Percentiles rank a stretch among this genome's conserved stretches.
These are phyloP conservation scores for Zygosaccharomyces sapae DNA, from an alignment of 1,139 yeast genomes.

Conservation along the genomic window DNA sequence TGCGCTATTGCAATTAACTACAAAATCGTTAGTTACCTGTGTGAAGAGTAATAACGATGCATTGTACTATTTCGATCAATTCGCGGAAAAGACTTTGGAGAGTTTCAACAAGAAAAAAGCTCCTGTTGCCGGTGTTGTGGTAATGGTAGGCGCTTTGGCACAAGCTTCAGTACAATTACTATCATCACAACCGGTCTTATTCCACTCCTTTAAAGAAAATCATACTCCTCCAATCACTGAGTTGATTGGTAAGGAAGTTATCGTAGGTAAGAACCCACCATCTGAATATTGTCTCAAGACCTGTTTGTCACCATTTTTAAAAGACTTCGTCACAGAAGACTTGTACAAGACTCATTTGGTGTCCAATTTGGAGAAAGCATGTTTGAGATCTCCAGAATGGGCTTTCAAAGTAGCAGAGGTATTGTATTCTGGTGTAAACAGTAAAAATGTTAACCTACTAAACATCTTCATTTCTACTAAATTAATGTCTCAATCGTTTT, in stretches of 20 bases:
- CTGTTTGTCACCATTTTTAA: constrained; percentile 38
- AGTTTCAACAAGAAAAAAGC: constrained; percentile 21
- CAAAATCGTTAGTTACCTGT: constrained; percentile 24
- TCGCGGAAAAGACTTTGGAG: constrained; percentile 16
- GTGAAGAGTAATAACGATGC: constrained; percentile 18
- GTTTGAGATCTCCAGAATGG: constrained; percentile 76
- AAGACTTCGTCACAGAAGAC: constrained; percentile 42
- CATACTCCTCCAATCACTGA: constrained; percentile 26
- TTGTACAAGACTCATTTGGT: constrained; percentile 45
- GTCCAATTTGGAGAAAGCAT: constrained; percentile 69
- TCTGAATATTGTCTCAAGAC: constrained; percentile 30
- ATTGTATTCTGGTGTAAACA: constrained; percentile 42
- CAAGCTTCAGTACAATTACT: constrained; percentile 40
- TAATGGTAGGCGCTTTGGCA: constrained; percentile 43
- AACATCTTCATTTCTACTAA: constrained; percentile 45
- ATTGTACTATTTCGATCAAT: constrained; percentile 9
- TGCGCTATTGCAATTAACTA: constrained; percentile 43
- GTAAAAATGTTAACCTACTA: constrained; percentile 39
- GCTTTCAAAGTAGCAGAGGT: constrained; percentile 51
- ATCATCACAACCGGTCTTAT: constrained; percentile 43
- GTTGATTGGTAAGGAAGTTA: constrained; percentile 41
- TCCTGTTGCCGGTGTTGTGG: constrained; percentile 33
- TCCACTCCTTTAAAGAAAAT: constrained; percentile 31
- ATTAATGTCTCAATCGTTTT: constrained; percentile 54
- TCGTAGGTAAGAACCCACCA: constrained; percentile 46